phyloP scores from a whole-genome alignment of 225 moss, liverwort and hornwort genomes.

The Pleurozium schreberi region DNA sequence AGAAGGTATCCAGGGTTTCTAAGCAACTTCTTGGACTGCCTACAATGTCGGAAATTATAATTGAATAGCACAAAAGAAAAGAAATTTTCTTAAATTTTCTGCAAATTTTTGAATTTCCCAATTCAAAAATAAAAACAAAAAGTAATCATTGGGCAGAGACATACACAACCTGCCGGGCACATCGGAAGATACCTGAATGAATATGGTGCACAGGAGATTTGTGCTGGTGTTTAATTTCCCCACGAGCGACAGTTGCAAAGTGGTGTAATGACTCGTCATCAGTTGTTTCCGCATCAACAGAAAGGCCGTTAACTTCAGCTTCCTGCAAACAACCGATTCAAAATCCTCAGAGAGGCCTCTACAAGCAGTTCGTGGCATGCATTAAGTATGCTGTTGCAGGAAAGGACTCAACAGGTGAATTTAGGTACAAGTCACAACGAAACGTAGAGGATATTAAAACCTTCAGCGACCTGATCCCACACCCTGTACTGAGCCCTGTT shows the following conservation, averaged over 20 bases:
- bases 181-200: not conserved
- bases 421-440: not conserved
- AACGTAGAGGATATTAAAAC: not conserved
- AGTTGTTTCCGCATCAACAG: not conserved
- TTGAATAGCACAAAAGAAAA: not conserved
- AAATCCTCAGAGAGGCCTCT: not conserved
- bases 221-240: not conserved
- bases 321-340: not conserved
- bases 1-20: not conserved
- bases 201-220: not conserved
- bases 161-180: not conserved
- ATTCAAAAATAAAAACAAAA: not conserved
- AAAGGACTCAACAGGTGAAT: not conserved
- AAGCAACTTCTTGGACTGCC: not conserved
- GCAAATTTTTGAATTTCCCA: not conserved
- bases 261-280: slow-evolving; percentile 16
- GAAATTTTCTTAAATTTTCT: not conserved
- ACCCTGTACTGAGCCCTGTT: not conserved
- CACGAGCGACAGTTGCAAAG: slow-evolving; percentile 10
- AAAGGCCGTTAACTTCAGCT: not conserved
- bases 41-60: not conserved
- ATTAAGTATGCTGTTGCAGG: not conserved
- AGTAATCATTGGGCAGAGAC: not conserved
- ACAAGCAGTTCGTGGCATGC: not conserved
- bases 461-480: not conserved